Evolutionary conservation across 2,329 filamentous ascomycete genomes (phyloP).

Genomic region (Curvularia hawaiiensis): DNA sequence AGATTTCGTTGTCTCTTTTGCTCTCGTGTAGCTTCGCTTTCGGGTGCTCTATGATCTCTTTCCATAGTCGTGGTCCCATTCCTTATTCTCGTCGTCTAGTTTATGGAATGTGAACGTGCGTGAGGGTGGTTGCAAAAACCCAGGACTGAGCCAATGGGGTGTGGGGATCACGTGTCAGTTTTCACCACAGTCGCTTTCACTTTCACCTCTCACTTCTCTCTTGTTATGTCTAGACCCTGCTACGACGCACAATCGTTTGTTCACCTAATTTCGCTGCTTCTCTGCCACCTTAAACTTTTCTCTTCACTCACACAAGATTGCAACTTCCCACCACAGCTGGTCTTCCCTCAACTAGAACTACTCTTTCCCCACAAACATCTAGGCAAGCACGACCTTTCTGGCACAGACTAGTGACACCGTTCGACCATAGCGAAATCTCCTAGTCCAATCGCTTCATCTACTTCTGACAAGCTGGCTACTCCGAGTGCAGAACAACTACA

Average conservation of each 20-base stretch:
- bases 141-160: not conserved
- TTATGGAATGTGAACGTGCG: not conserved
- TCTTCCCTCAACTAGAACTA: not conserved
- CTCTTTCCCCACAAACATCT: constrained; percentile 6
- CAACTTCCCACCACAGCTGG: constrained; percentile 2
- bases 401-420: constrained; percentile 2
- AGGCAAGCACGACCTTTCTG: constrained; percentile 5
- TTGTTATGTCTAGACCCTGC: constrained; percentile 2
- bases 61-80: not conserved
- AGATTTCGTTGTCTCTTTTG: not conserved
- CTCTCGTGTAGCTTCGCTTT: not conserved
- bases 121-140: not conserved
- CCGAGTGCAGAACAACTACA: constrained; percentile 3
- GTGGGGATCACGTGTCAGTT: not conserved
- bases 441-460: constrained; percentile 3
- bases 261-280: not conserved
- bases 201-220: constrained; percentile 15
- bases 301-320: not conserved
- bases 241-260: constrained; percentile 11
- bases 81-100: not conserved
- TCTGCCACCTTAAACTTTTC: not conserved
- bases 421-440: constrained; percentile 3
- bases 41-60: not conserved
- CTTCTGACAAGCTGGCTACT: not conserved
- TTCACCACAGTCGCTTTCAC: constrained; percentile 7